Conservation (phyloP, 306 rosid species). For the Canavalia ensiformis region DNA sequence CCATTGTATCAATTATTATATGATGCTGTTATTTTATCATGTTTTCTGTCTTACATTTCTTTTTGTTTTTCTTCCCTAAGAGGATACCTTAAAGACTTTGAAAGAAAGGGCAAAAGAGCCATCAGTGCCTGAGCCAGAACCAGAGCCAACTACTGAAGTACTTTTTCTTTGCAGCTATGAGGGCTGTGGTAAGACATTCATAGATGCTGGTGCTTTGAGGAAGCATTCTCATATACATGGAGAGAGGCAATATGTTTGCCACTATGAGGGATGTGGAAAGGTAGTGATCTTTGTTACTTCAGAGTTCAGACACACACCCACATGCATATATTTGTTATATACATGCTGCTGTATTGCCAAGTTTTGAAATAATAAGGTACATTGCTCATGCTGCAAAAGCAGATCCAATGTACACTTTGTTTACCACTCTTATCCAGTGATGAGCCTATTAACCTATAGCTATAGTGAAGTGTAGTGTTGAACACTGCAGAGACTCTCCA, state of each 20-base stretch:
- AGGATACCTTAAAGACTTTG: conserved; percentile 73
- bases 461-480: background rate
- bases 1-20: background rate
- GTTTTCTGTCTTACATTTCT: conserved; percentile 45
- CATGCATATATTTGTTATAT: background rate
- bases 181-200: conserved; percentile 95
- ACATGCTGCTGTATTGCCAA: background rate
- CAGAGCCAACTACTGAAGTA: conserved; percentile 97
- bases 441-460: background rate
- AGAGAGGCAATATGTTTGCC: conserved; percentile 91
- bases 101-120: conserved; percentile 79
- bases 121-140: conserved; percentile 83
- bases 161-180: conserved; percentile 98
- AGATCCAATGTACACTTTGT: conserved; percentile 7
- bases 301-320: background rate
- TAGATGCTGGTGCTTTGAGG: conserved; percentile 97
- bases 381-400: conserved; percentile 24
- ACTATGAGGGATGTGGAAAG: conserved; percentile 95
- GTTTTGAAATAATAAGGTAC: background rate
- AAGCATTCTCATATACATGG: conserved; percentile 98
- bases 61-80: conserved; percentile 53
- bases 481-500: background rate
- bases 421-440: conserved; percentile 3
- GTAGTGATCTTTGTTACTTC: conserved; percentile 50
- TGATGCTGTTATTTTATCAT: conserved; percentile 13